A percentile compares a stretch with the other conserved stretches of the same genome.
Conservation (phyloP, 2,329 filamentous ascomycete species). For the Fusarium duplospermum region DNA sequence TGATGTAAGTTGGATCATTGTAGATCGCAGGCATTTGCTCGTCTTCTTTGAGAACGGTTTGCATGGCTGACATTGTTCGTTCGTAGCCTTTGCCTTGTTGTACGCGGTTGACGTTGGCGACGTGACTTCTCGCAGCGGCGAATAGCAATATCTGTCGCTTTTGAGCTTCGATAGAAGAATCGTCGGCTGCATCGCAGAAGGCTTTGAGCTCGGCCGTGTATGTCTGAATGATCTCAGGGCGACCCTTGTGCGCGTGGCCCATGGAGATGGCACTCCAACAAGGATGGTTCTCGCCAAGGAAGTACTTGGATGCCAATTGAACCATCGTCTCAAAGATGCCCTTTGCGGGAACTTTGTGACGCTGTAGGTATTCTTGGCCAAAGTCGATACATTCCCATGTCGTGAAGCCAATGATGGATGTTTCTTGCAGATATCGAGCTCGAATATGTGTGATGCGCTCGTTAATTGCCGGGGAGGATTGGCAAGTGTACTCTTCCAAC, state of each 20-base stretch:
- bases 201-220: not conserved
- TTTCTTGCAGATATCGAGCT: not conserved
- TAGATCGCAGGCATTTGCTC: not conserved
- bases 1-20: not conserved
- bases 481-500: not conserved
- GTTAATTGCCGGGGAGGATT: not conserved
- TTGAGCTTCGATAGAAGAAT: not conserved
- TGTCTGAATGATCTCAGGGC: not conserved
- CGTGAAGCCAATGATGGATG: not conserved
- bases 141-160: not conserved
- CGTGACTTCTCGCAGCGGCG: not conserved
- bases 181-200: not conserved
- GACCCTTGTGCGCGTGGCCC: not conserved
- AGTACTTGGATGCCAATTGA: not conserved
- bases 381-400: not conserved
- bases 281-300: not conserved
- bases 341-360: not conserved
- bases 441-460: not conserved
- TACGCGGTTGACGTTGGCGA: not conserved
- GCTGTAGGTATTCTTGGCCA: not conserved
- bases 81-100: not conserved
- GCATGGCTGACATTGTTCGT: not conserved
- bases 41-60: not conserved
- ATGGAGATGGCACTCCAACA: not conserved
- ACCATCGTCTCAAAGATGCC: not conserved